Conservation (phyloP, 2,329 filamentous ascomycete genomes). For the Xylariomycetidae sp. region DNA sequence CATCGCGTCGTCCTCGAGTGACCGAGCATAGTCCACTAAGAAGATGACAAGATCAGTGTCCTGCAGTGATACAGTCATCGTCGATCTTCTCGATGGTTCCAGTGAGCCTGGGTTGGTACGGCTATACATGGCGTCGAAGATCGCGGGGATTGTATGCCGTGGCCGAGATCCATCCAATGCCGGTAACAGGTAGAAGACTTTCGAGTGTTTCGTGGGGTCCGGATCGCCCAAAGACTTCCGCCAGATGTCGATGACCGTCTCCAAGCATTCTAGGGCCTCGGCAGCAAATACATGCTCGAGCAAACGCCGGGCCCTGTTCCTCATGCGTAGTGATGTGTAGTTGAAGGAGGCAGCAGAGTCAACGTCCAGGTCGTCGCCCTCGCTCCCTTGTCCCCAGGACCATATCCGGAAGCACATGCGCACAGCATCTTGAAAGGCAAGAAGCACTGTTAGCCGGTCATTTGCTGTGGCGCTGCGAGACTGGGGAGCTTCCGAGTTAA, state of each 20-base stretch:
- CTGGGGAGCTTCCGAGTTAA: slow-evolving; percentile 70
- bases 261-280: slow-evolving; percentile 87
- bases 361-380: slow-evolving; percentile 53
- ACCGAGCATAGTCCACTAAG: slow-evolving; percentile 81
- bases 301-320: slow-evolving; percentile 79
- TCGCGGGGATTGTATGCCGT: slow-evolving; percentile 83
- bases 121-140: slow-evolving; percentile 95
- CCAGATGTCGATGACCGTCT: slow-evolving; percentile 87
- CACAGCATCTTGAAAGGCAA: slow-evolving; percentile 96
- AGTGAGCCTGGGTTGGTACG: slow-evolving; percentile 79
- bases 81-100: slow-evolving; percentile 76
- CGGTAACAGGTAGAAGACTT: slow-evolving; percentile 81
- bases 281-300: slow-evolving; percentile 90
- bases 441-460: slow-evolving; percentile 81
- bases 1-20: slow-evolving; percentile 92
- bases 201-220: slow-evolving; percentile 45
- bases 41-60: slow-evolving; percentile 85
- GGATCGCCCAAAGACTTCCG: slow-evolving; percentile 43
- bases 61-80: slow-evolving; percentile 75
- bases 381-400: slow-evolving; percentile 75
- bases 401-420: slow-evolving; percentile 89
- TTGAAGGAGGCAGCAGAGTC: slow-evolving; percentile 75
- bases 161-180: slow-evolving; percentile 87
- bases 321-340: slow-evolving; percentile 85
- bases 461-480: slow-evolving; percentile 84